These are phyloP conservation scores for Geranium rotundifolium DNA, from an alignment of 345 rosid genomes.

Conservation along the genomic window DNA sequence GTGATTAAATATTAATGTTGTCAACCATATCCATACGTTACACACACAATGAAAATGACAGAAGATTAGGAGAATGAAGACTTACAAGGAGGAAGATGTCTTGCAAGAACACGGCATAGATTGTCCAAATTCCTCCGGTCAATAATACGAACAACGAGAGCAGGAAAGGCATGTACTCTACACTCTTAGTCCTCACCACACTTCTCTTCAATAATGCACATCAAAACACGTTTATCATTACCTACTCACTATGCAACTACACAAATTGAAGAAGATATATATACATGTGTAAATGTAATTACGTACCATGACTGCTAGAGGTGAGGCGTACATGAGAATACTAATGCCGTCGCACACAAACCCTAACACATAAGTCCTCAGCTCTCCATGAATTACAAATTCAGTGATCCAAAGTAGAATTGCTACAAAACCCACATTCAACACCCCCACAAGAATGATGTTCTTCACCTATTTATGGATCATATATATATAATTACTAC, in stretches of 20 bases:
- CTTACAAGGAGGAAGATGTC: constrained; percentile 47
- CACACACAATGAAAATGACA: too few species aligned
- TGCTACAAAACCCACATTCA: constrained; percentile 51
- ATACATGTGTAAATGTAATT: neutral
- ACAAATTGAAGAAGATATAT: too few species aligned
- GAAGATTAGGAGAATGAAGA: neutral
- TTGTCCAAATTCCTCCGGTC: constrained; percentile 41
- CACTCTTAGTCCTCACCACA: constrained; percentile 41
- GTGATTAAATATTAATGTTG: too few species aligned
- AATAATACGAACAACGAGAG: constrained; percentile 36
- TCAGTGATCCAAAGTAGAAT: constrained; percentile 28
- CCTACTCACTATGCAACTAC: too few species aligned
- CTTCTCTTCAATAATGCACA: constrained; percentile 26
- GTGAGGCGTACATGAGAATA: constrained; percentile 55
- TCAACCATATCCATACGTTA: too few species aligned
- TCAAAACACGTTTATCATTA: too few species aligned
- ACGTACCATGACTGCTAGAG: constrained; percentile 72
- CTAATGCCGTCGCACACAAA: constrained; percentile 45
- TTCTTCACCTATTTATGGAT: constrained; percentile 18
- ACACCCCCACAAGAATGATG: constrained; percentile 25
- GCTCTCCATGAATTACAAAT: constrained; percentile 25
- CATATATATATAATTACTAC: neutral
- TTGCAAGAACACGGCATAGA: constrained; percentile 30
- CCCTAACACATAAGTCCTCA: constrained; percentile 42
- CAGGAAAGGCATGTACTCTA: constrained; percentile 49